Conservation (phyloP, 352 stramenopile genomes). For the Pythium dissimile region DNA sequence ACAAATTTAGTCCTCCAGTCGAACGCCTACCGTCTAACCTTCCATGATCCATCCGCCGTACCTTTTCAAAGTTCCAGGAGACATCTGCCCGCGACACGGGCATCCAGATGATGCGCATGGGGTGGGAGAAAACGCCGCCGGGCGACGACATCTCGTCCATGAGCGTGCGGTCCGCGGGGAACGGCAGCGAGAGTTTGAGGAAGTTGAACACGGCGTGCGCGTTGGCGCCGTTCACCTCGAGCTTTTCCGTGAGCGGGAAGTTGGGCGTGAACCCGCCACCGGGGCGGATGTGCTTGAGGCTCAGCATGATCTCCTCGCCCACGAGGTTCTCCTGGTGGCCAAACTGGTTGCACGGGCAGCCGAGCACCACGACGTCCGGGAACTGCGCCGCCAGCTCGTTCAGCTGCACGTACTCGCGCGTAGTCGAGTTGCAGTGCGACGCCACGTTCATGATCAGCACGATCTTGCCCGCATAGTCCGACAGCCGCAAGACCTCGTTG, state of each 20-base stretch:
- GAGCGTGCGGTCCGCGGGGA: slow-evolving; percentile 66
- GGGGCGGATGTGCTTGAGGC: slow-evolving; percentile 66
- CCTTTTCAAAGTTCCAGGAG: slow-evolving; percentile 86
- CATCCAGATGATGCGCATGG: slow-evolving; percentile 85
- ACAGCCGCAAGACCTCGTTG: slow-evolving; percentile 57
- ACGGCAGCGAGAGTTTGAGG: slow-evolving; percentile 63
- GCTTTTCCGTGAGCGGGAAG: slow-evolving; percentile 77
- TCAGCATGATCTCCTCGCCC: slow-evolving; percentile 74
- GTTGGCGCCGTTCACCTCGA: slow-evolving; percentile 78
- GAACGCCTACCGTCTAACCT: no score
- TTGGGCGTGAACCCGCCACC: slow-evolving; percentile 63
- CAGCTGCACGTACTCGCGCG: slow-evolving; percentile 66
- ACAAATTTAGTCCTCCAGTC: no score
- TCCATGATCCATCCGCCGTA: no score
- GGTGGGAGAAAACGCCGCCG: slow-evolving; percentile 75
- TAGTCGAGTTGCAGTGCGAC: slow-evolving; percentile 80
- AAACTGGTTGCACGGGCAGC: slow-evolving; percentile 81
- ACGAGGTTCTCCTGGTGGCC: slow-evolving; percentile 82
- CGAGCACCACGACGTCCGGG: slow-evolving; percentile 66
- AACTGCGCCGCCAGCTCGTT: slow-evolving; percentile 63
- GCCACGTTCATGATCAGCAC: slow-evolving; percentile 77
- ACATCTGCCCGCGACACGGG: slow-evolving; percentile 73
- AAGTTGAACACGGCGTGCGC: slow-evolving; percentile 81
- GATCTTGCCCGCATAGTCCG: slow-evolving; percentile 60
- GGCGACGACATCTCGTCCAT: slow-evolving; percentile 77